A percentile compares a stretch with the other conserved stretches of the same genome.
Evolutionary conservation across 2,329 filamentous ascomycete species (phyloP).

Genomic region (Cladosporium austrohemisphaericum): DNA sequence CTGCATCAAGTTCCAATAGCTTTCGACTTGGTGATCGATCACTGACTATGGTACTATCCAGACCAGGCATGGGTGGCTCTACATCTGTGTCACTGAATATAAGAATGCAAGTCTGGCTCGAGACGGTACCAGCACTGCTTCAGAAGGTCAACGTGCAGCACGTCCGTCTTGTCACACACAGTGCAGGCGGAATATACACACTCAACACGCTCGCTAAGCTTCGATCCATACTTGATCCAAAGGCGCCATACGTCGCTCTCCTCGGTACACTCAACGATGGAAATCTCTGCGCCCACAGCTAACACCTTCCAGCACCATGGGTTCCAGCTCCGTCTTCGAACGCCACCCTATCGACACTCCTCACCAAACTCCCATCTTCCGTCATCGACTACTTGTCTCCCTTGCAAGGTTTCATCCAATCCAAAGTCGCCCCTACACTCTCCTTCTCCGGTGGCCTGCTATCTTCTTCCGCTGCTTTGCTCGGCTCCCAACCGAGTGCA

Average conservation of each 20-base stretch:
- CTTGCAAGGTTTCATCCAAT: conserved; percentile 33
- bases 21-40: neutral
- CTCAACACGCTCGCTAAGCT: conserved; percentile 40
- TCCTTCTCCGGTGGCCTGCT: conserved; percentile 31
- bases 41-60: conserved; percentile 19
- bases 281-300: neutral
- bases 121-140: conserved; percentile 40
- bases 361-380: conserved; percentile 27
- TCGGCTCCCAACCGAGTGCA: conserved; percentile 6
- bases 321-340: conserved; percentile 38
- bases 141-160: conserved; percentile 35
- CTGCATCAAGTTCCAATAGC: neutral
- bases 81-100: conserved; percentile 36
- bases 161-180: conserved; percentile 40
- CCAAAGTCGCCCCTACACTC: conserved; percentile 28
- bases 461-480: conserved; percentile 20
- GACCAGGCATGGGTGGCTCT: conserved; percentile 45
- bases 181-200: conserved; percentile 41
- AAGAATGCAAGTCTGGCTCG: conserved; percentile 40
- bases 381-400: conserved; percentile 32
- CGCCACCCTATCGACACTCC: conserved; percentile 26
- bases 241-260: conserved; percentile 30
- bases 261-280: conserved; percentile 19
- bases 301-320: conserved; percentile 37
- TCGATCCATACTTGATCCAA: conserved; percentile 33